Percentiles rank a stretch among this genome's conserved stretches.
Conservation (phyloP, 2,329 filamentous ascomycete species). For the Sarocladium oryzae region DNA sequence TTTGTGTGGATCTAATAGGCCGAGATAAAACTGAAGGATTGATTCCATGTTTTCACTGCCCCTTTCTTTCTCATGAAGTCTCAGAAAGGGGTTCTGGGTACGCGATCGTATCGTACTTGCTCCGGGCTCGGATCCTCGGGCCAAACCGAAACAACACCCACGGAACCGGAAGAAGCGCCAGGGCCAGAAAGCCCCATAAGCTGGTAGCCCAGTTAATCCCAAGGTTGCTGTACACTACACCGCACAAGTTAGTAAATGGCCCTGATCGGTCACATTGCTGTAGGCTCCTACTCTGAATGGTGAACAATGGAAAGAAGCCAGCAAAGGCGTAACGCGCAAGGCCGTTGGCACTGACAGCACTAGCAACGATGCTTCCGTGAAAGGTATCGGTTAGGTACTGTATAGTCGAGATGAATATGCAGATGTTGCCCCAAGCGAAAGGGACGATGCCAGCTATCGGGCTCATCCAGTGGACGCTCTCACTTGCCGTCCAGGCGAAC, state of each 20-base stretch:
- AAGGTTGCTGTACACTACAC: constrained; percentile 34
- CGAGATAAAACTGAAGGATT: too few relatives aligned
- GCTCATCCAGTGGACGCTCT: constrained; percentile 41
- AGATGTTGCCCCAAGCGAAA: constrained; percentile 55
- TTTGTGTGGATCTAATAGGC: too few relatives aligned
- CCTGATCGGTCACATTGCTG: background rate
- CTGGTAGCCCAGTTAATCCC: constrained; percentile 42
- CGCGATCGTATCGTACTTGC: constrained; percentile 31
- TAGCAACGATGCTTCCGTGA: constrained; percentile 47
- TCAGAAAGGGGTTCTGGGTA: constrained; percentile 8
- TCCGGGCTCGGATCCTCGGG: constrained; percentile 30
- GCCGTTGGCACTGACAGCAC: constrained; percentile 52
- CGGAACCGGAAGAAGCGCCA: constrained; percentile 43
- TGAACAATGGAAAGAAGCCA: constrained; percentile 54
- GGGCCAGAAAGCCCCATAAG: constrained; percentile 39
- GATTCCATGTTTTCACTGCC: too few relatives aligned
- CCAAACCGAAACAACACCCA: constrained; percentile 48
- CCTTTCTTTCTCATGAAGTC: too few relatives aligned
- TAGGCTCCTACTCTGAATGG: constrained; percentile 41
- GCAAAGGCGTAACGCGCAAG: constrained; percentile 50
- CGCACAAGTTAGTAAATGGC: background rate
- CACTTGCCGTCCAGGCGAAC: constrained; percentile 51
- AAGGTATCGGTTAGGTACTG: constrained; percentile 53
- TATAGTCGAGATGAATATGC: constrained; percentile 47
- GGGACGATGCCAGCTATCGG: constrained; percentile 45